These are phyloP conservation scores for Podospora comata DNA, from an alignment of 495 filamentous ascomycete species.

Conservation along the genomic window DNA sequence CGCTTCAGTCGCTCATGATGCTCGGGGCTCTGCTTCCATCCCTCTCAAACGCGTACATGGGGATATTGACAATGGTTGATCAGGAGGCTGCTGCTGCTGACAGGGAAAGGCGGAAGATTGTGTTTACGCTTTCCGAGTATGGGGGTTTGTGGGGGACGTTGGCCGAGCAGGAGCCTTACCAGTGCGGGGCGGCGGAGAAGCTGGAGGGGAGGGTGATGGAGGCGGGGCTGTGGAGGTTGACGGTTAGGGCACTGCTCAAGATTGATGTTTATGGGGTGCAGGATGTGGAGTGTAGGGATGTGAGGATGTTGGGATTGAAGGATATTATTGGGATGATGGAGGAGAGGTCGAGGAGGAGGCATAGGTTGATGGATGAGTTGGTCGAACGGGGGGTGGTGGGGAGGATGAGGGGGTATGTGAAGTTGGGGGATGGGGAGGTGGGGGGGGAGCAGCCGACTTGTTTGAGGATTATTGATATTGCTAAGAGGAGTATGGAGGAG, in stretches of 20 bases:
- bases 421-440: conserved; percentile 11
- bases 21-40: conserved; percentile 62
- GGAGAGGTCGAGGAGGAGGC: conserved; percentile 40
- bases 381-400: conserved; percentile 29
- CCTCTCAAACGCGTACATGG: conserved; percentile 56
- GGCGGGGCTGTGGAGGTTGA: conserved; percentile 47
- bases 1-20: conserved; percentile 64
- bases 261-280: conserved; percentile 52
- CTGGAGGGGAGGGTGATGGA: conserved; percentile 40
- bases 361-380: conserved; percentile 39
- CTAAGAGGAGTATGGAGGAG: conserved; percentile 46
- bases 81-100: conserved; percentile 38
- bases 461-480: conserved; percentile 47
- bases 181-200: conserved; percentile 23
- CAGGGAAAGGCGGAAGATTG: conserved; percentile 36
- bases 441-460: conserved; percentile 37
- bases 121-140: conserved; percentile 43
- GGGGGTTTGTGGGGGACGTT: conserved; percentile 45
- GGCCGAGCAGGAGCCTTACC: conserved; percentile 10
- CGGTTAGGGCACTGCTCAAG: conserved; percentile 49
- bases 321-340: conserved; percentile 52
- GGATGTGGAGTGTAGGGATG: conserved; percentile 5
- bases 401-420: conserved; percentile 16
- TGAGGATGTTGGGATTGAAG: conserved; percentile 40
- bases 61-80: conserved; percentile 47